Percentiles rank a stretch among this genome's conserved stretches.
These are phyloP conservation scores for Dothiorella sarmentorum DNA, from an alignment of 2,329 filamentous ascomycete species.

Conservation along the genomic window DNA sequence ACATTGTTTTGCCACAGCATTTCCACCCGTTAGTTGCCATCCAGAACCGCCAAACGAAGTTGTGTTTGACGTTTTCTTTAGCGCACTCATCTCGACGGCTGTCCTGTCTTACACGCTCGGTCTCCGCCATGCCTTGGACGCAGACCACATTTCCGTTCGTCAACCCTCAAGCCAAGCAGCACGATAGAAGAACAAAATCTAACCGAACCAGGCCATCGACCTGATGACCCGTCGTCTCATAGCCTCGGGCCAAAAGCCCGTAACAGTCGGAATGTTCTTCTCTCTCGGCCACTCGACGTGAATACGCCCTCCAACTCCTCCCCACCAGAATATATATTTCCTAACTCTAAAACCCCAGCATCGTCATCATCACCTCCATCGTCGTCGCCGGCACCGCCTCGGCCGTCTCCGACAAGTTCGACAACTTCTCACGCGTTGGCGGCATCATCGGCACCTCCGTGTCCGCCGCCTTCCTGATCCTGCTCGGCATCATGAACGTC, in stretches of 20 bases:
- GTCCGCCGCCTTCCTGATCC: constrained; percentile 75
- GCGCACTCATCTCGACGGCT: constrained; percentile 70
- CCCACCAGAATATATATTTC: not conserved
- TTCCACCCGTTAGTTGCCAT: constrained; percentile 31
- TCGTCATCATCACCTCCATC: constrained; percentile 85
- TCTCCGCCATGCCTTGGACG: constrained; percentile 90
- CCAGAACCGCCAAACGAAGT: not conserved
- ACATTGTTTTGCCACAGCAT: constrained; percentile 21
- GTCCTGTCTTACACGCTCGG: constrained; percentile 85
- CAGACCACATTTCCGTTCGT: constrained; percentile 74
- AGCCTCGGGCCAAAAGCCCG: constrained; percentile 77
- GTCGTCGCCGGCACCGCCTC: constrained; percentile 89
- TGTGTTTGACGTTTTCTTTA: constrained; percentile 26
- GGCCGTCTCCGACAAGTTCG: constrained; percentile 76
- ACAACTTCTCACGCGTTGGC: constrained; percentile 73
- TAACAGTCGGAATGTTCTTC: constrained; percentile 93
- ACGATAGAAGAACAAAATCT: not conserved
- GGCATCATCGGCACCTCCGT: constrained; percentile 88
- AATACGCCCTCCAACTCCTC: constrained; percentile 10
- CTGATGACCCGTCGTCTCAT: constrained; percentile 89
- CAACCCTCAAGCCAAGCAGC: not conserved
- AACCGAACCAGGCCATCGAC: constrained; percentile 69
- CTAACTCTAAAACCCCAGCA: constrained; percentile 37
- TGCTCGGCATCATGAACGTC: constrained; percentile 78
- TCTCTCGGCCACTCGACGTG: constrained; percentile 85